phyloP scores from a whole-genome alignment of 305 asterid species.

The Euphrasia arctica region DNA sequence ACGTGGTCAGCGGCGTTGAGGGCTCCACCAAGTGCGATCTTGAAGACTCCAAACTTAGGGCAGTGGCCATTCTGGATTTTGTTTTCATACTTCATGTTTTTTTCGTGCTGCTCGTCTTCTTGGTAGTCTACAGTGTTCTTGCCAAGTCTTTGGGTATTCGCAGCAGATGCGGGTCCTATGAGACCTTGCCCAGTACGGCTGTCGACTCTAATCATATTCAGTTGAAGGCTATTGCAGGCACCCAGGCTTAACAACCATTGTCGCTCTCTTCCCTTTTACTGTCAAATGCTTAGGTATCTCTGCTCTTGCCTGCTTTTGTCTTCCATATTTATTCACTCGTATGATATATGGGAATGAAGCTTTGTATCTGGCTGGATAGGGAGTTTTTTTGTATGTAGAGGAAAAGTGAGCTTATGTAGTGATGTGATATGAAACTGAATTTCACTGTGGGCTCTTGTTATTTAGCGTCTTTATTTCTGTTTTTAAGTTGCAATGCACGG shows the following conservation, averaged over 20 bases:
- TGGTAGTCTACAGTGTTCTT: conserved; percentile 47
- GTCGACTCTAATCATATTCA: conserved; percentile 77
- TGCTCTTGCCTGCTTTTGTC: conserved; percentile 9
- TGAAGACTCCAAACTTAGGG: conserved; percentile 92
- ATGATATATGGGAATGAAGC: conserved; percentile 4
- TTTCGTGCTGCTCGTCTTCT: conserved; percentile 54
- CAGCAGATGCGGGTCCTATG: conserved; percentile 74
- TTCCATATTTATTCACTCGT: conserved; percentile 8
- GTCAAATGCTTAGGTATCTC: conserved; percentile 25
- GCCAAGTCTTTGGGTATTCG: conserved; percentile 57
- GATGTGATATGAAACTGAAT: conserved; percentile 14
- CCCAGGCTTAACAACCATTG: conserved; percentile 59
- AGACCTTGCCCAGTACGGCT: conserved; percentile 56
- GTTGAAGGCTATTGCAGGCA: conserved; percentile 82
- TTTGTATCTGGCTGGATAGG: conserved; percentile 14
- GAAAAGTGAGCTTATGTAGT: conserved; percentile 10
- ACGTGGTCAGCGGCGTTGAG: conserved; percentile 84
- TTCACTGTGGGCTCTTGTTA: conserved; percentile 6
- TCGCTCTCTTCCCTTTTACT: too few relatives aligned
- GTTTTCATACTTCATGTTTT: conserved; percentile 66
- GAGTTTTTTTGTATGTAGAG: conserved; percentile 18
- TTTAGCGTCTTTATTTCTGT: neutral
- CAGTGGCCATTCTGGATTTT: conserved; percentile 77
- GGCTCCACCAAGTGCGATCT: conserved; percentile 97
- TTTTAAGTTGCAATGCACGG: neutral